Percentiles rank a stretch among this genome's conserved stretches.
Conservation (phyloP, 1,284 basidiomycete species). For the Ustilago sp. region DNA sequence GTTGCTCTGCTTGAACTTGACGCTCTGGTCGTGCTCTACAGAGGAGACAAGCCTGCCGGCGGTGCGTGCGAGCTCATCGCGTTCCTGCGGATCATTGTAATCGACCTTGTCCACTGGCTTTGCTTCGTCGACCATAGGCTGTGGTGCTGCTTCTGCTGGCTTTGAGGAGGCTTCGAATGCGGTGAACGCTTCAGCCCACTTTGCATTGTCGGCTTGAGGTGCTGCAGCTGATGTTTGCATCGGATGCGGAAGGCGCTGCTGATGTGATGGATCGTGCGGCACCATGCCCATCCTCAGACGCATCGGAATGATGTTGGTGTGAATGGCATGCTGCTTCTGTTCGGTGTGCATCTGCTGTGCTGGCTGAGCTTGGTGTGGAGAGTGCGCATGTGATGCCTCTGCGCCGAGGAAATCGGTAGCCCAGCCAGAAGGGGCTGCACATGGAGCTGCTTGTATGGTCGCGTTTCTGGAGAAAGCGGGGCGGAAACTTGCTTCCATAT, state of each 20-base stretch:
- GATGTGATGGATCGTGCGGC: slow-evolving; percentile 23
- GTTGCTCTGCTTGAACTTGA: slow-evolving; percentile 87
- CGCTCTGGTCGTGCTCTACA: slow-evolving; percentile 75
- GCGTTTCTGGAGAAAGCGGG: slow-evolving; percentile 30
- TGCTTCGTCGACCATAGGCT: slow-evolving; percentile 12
- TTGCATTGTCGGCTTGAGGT: slow-evolving; percentile 41
- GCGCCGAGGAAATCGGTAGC: slow-evolving; percentile 55
- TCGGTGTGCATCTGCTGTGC: slow-evolving; percentile 28
- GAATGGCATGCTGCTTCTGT: slow-evolving; percentile 21
- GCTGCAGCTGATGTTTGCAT: slow-evolving; percentile 20
- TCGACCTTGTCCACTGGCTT: slow-evolving; percentile 23
- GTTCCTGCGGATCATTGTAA: slow-evolving; percentile 43
- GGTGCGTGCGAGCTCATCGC: slow-evolving; percentile 69
- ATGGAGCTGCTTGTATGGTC: slow-evolving; percentile 9
- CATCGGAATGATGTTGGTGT: slow-evolving; percentile 42
- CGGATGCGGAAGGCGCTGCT: slow-evolving; percentile 6
- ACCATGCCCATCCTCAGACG: slow-evolving; percentile 35
- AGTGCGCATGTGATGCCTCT: slow-evolving; percentile 24
- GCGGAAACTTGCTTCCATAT: slow-evolving; percentile 50
- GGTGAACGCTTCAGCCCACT: slow-evolving; percentile 66
- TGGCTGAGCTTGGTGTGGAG: slow-evolving; percentile 13
- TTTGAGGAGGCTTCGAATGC: slow-evolving; percentile 45
- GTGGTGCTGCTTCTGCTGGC: neutral
- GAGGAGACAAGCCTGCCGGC: slow-evolving; percentile 69
- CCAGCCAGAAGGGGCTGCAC: slow-evolving; percentile 45